Percentiles rank a stretch among this genome's conserved stretches.
Conservation (phyloP, 495 filamentous ascomycete genomes). For the Bacidia gigantensis region DNA sequence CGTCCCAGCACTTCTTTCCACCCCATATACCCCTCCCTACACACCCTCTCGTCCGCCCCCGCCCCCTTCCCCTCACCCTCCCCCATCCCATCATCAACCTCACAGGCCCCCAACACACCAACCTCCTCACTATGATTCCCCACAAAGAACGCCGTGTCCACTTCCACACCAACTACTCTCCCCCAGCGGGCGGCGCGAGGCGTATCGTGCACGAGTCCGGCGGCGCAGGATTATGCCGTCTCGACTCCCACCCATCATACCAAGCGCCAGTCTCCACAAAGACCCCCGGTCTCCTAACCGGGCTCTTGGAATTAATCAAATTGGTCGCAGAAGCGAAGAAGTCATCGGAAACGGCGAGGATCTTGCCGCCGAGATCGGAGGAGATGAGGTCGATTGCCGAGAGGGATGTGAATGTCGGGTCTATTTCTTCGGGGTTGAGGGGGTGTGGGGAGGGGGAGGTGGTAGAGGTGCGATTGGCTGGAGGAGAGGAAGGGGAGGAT, state of each 20-base stretch:
- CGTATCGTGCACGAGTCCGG: slow-evolving; percentile 78
- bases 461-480: slow-evolving; percentile 16
- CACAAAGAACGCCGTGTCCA: slow-evolving; percentile 76
- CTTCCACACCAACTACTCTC: slow-evolving; percentile 61
- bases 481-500: slow-evolving; percentile 14
- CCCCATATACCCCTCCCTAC: slow-evolving; percentile 39
- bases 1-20: slow-evolving; percentile 65
- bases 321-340: slow-evolving; percentile 79
- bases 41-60: slow-evolving; percentile 44
- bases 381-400: slow-evolving; percentile 52
- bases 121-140: slow-evolving; percentile 81
- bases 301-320: slow-evolving; percentile 59
- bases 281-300: slow-evolving; percentile 64
- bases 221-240: slow-evolving; percentile 64
- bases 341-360: slow-evolving; percentile 71
- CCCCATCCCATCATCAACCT: no score
- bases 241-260: slow-evolving; percentile 95
- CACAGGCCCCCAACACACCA: slow-evolving; percentile 66
- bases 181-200: slow-evolving; percentile 43
- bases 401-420: slow-evolving; percentile 54
- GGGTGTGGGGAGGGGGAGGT: slow-evolving; percentile 5
- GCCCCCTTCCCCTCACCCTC: no score
- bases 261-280: slow-evolving; percentile 79
- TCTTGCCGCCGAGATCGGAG: slow-evolving; percentile 52
- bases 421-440: slow-evolving; percentile 43